phyloP scores from a whole-genome alignment of 768 basidiomycete genomes.

The Thelephora ganbajun region DNA sequence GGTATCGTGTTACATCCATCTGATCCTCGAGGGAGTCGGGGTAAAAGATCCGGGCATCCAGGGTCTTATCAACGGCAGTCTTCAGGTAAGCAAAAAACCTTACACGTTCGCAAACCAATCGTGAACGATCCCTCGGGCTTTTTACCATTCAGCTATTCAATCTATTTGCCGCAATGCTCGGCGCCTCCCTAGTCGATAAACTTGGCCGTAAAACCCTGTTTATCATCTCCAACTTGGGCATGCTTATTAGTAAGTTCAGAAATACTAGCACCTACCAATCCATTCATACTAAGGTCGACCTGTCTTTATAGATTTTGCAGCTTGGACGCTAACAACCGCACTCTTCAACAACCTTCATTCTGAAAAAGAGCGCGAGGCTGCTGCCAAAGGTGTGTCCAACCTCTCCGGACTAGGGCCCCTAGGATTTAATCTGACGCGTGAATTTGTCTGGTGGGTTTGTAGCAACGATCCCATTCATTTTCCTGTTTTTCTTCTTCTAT shows the following conservation, averaged over 20 bases:
- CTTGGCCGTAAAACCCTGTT: slow-evolving; percentile 59
- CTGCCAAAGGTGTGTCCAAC: slow-evolving; percentile 17
- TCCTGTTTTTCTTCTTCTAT: slow-evolving; percentile 36
- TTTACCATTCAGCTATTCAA: too few relatives aligned
- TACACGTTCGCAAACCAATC: neutral
- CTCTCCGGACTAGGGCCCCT: neutral
- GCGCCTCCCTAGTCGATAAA: slow-evolving; percentile 51
- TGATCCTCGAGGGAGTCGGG: slow-evolving; percentile 52
- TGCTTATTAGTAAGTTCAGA: slow-evolving; percentile 32
- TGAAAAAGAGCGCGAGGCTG: slow-evolving; percentile 6
- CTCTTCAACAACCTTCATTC: slow-evolving; percentile 19
- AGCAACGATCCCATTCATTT: slow-evolving; percentile 58
- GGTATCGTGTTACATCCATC: slow-evolving; percentile 61
- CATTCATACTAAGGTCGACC: neutral
- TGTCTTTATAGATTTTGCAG: slow-evolving; percentile 28
- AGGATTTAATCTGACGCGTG: neutral
- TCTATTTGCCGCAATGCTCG: slow-evolving; percentile 39
- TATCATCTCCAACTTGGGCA: slow-evolving; percentile 46
- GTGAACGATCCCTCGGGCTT: neutral
- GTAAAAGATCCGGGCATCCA: slow-evolving; percentile 39
- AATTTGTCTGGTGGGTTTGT: neutral
- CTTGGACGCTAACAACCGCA: slow-evolving; percentile 39
- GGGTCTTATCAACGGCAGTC: slow-evolving; percentile 44
- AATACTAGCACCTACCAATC: neutral
- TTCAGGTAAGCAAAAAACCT: slow-evolving; percentile 34